Evolutionary conservation across 2,329 filamentous ascomycete species (phyloP).

Genomic region (Chrysoporthe puriensis): DNA sequence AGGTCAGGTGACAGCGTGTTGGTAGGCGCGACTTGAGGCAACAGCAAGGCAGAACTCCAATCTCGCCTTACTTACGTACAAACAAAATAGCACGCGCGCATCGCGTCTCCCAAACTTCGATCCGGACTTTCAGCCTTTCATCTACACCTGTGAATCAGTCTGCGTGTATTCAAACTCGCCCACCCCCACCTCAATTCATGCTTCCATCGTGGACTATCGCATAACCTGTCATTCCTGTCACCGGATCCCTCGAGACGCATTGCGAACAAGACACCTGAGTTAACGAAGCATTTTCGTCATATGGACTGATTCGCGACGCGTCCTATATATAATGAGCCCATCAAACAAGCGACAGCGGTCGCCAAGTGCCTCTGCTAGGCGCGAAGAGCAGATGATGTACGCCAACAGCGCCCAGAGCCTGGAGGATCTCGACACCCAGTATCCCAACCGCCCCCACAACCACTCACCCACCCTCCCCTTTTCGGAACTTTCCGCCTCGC

Average conservation of each 20-base stretch:
- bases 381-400: constrained; percentile 59
- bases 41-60: constrained; percentile 4
- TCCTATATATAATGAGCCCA: constrained; percentile 39
- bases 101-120: not conserved
- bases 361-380: constrained; percentile 46
- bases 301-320: not conserved
- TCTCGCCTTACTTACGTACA: not conserved
- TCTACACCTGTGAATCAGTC: not conserved
- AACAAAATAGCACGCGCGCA: not conserved
- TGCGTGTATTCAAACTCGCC: not conserved
- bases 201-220: not conserved
- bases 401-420: constrained; percentile 42
- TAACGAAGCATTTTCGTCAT: not conserved
- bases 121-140: not conserved
- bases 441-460: constrained; percentile 82
- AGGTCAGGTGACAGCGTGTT: constrained; percentile 13
- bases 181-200: not conserved
- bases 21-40: constrained; percentile 6
- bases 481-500: constrained; percentile 71
- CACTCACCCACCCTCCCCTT: constrained; percentile 80
- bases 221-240: not conserved
- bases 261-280: not conserved
- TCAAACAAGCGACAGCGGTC: constrained; percentile 31
- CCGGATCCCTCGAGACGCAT: not conserved
- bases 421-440: constrained; percentile 47